phyloP scores from a whole-genome alignment of 2,329 filamentous ascomycete genomes.

The Chaetothyriales sp. region DNA sequence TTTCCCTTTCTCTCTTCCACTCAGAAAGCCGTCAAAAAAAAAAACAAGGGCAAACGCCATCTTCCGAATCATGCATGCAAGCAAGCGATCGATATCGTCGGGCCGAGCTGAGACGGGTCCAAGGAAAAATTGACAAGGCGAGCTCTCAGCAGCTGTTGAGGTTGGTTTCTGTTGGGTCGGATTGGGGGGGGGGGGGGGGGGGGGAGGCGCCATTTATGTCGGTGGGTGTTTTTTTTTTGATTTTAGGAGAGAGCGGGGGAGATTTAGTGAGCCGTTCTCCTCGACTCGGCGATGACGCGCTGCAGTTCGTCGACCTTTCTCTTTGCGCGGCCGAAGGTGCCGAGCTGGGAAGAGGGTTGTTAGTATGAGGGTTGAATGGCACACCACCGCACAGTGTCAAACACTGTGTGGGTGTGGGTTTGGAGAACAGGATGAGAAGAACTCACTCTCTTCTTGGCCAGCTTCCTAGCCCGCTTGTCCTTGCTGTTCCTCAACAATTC shows the following conservation, averaged over 20 bases:
- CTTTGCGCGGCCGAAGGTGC: slow-evolving; percentile 97
- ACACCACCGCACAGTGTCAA: neutral
- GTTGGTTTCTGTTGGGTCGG: no score
- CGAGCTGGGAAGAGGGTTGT: slow-evolving; percentile 49
- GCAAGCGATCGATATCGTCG: no score
- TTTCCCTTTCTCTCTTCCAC: no score
- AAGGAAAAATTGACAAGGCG: no score
- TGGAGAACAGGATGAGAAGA: neutral
- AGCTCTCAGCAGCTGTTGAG: no score
- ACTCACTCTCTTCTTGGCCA: slow-evolving; percentile 29
- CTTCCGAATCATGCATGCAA: no score
- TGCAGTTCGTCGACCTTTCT: slow-evolving; percentile 99
- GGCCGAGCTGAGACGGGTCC: no score
- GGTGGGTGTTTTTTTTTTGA: neutral
- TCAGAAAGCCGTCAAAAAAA: no score
- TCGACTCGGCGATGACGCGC: slow-evolving; percentile 92
- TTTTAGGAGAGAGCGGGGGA: neutral
- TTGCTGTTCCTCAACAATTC: slow-evolving; percentile 98
- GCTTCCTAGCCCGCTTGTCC: slow-evolving; percentile 37
- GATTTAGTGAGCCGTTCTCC: slow-evolving; percentile 43
- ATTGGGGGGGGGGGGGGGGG: no score
- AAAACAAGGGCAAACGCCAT: no score
- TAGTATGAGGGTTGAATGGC: neutral
- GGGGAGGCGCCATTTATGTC: no score
- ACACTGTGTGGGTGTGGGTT: no score